Evolutionary conservation across 805 yeast species (phyloP), one percentile per base, ranked within the genome.

Genomic region (Candida ponderosae): DNA sequence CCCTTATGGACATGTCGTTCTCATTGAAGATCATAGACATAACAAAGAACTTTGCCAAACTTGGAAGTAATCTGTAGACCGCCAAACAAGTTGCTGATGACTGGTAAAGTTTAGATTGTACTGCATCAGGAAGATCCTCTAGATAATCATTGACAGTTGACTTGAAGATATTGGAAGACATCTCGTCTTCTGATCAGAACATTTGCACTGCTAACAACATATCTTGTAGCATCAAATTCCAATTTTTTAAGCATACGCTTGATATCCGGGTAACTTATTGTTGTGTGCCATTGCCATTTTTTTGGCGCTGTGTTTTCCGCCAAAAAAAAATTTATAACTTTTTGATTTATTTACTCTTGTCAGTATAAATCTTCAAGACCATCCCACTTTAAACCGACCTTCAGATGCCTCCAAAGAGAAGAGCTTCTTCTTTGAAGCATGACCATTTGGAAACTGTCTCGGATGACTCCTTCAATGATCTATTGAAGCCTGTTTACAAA

Each of bases 51-150:
- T 90, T 89, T 21, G 97, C 95, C 46, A 93, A 60, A 18, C 89
- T 79, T 0, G 98, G 96, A 15, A 93, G 68, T 41, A 93, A 66
- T 44, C 98, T 70, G 57, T 81, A 89, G n/a, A 93, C 80, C 3
- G 98, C 94, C 33, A 93, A 67, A 56, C 97, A 88, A 39, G 98
- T 86, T 11, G 97, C 96, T 2, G 98, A 96, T 27, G 85, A 76
- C 49, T 77, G 80, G 60, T 84, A 93, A 18, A 93, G 70, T 52
- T 87, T 75, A 18, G 80, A 69, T 48, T 89, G 90, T n/a, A 87
- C 85, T 6, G 82, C 68, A 52, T 82, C 87, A 2, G 97, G 96
- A 6, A 93, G 75, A 16, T 85, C 87, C 54, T 88, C 97, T 42
- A 93, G 67, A 59, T 93, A 88, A 49, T 84, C 94, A 53, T 85